These are phyloP conservation scores for Hymenoscyphus fraxineus DNA, from an alignment of 2,329 filamentous ascomycete genomes.

Conservation along the genomic window DNA sequence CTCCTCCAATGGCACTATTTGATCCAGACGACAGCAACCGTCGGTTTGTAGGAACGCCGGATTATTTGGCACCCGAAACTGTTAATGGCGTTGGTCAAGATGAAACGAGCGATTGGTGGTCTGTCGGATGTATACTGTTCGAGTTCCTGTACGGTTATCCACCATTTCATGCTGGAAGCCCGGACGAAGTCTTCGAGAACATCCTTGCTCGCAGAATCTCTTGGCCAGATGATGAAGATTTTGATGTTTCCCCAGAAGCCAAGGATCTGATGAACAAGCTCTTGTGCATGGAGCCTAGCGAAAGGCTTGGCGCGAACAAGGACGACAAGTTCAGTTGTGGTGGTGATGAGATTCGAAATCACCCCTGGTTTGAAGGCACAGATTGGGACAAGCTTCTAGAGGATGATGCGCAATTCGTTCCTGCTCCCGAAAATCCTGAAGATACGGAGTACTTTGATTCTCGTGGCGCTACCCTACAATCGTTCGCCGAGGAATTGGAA, in stretches of 20 bases:
- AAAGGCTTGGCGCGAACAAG: conserved; percentile 80
- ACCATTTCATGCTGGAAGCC: conserved; percentile 85
- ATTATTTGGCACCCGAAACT: conserved; percentile 95
- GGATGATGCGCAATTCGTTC: conserved; percentile 93
- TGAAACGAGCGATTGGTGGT: conserved; percentile 99
- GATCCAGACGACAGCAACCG: conserved; percentile 91
- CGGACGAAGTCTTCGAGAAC: conserved; percentile 94
- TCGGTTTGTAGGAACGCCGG: conserved; percentile 92
- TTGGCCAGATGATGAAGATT: conserved; percentile 82
- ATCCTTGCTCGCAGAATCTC: conserved; percentile 85
- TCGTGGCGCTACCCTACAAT: conserved; percentile 84
- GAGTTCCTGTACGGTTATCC: conserved; percentile 92
- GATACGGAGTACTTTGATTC: conserved; percentile 98
- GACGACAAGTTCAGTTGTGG: conserved; percentile 79
- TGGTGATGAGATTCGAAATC: conserved; percentile 84
- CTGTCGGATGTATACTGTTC: conserved; percentile 95
- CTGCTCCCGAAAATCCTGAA: conserved; percentile 86
- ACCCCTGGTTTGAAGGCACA: conserved; percentile 82
- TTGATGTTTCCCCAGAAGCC: conserved; percentile 77
- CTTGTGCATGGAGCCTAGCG: conserved; percentile 76
- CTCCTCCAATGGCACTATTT: conserved; percentile 87
- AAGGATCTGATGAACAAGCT: conserved; percentile 93
- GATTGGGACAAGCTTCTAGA: conserved; percentile 91
- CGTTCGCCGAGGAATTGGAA: conserved; percentile 91
- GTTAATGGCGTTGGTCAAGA: conserved; percentile 94